Conservation (phyloP, 2,329 filamentous ascomycete species). For the Aspergillus aculeatinus region DNA sequence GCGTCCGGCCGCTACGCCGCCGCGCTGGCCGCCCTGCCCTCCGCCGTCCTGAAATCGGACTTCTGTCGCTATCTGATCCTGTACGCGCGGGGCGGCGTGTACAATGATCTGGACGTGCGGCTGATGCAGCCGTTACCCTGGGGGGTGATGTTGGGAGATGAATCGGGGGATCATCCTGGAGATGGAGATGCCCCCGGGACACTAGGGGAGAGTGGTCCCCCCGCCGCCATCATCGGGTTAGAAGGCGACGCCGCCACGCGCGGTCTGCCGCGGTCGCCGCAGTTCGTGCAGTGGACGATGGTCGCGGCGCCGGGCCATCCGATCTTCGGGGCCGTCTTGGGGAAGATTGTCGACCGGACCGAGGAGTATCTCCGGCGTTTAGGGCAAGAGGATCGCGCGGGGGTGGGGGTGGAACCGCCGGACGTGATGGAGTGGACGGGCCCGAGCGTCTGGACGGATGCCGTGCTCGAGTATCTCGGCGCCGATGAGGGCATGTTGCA, state of each 20-base stretch:
- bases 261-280: constrained; percentile 8
- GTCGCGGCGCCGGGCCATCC: constrained; percentile 1
- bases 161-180: neutral
- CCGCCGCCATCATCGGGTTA: constrained; percentile 3
- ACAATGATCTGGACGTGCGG: constrained; percentile 8
- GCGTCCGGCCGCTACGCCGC: neutral
- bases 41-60: constrained; percentile 3
- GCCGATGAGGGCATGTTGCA: neutral
- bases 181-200: neutral
- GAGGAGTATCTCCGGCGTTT: neutral
- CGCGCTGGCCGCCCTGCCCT: neutral
- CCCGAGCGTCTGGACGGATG: constrained; percentile 8
- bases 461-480: constrained; percentile 3
- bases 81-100: constrained; percentile 4
- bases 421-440: constrained; percentile 9
- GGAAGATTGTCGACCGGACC: neutral
- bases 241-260: constrained; percentile 6
- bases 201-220: neutral
- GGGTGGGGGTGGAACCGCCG: too few species aligned
- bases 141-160: neutral
- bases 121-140: constrained; percentile 1
- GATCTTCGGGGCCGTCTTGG: neutral
- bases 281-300: constrained; percentile 11
- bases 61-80: constrained; percentile 9
- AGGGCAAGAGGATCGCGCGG: neutral